Percentiles rank a stretch among this genome's conserved stretches.
phyloP scores from a whole-genome alignment of 2,329 filamentous ascomycete species.

The Epichloe sibirici region DNA sequence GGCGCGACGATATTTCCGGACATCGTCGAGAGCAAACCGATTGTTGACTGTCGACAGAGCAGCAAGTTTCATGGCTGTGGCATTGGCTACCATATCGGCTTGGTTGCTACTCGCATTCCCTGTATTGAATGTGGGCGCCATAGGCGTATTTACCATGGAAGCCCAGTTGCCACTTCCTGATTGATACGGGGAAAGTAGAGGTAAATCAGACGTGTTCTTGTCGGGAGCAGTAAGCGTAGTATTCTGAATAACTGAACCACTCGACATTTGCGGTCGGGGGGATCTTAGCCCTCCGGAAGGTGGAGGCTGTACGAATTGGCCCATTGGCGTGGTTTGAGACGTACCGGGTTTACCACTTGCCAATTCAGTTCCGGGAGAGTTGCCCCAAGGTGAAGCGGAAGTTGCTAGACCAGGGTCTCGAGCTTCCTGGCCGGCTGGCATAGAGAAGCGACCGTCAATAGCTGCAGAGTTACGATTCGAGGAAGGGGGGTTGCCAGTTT shows the following conservation, averaged over 20 bases:
- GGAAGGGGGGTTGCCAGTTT: conserved; percentile 82
- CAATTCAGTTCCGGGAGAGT: conserved; percentile 36
- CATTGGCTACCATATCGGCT: conserved; percentile 96
- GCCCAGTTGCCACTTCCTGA: conserved; percentile 87
- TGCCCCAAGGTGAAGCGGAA: conserved; percentile 63
- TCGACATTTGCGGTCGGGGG: conserved; percentile 56
- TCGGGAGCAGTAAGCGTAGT: conserved; percentile 67
- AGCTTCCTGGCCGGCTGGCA: conserved; percentile 43
- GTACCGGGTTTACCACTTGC: conserved; percentile 61
- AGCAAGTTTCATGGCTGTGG: conserved; percentile 96
- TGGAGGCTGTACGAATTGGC: conserved; percentile 81
- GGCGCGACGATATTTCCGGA: conserved; percentile 86
- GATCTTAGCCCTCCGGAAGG: conserved; percentile 66
- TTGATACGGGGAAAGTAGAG: conserved; percentile 73
- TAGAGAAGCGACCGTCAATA: conserved; percentile 63
- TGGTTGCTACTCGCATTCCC: conserved; percentile 47
- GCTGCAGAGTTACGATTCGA: conserved; percentile 88
- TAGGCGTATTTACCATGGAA: conserved; percentile 95
- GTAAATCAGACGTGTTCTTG: conserved; percentile 56
- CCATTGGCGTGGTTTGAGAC: conserved; percentile 67
- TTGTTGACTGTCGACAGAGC: conserved; percentile 97
- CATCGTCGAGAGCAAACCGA: conserved; percentile 90
- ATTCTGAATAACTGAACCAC: conserved; percentile 63
- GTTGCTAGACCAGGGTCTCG: conserved; percentile 16
- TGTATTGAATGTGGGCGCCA: conserved; percentile 73